Conservation (phyloP, 169 alveolate genomes). For the Babesia sp. region DNA sequence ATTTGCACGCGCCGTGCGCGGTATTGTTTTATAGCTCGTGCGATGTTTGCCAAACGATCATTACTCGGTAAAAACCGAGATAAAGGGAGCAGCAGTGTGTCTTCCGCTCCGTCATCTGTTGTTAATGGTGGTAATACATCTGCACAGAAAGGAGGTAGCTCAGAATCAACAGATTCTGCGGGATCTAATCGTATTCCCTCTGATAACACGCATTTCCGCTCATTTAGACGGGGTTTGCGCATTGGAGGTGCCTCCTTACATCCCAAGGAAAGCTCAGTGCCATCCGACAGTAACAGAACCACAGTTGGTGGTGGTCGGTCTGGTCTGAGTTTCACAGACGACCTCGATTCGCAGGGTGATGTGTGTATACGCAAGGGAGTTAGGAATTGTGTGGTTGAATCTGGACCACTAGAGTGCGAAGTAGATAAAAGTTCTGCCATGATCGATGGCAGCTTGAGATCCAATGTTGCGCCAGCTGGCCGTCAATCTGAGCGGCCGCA, state of each 20-base stretch:
- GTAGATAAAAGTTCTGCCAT: not conserved
- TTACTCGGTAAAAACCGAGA: constrained; percentile 17
- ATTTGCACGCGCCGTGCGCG: too few species aligned
- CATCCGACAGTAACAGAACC: not conserved
- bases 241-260: constrained; percentile 21
- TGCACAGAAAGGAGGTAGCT: not conserved
- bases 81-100: not conserved
- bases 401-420: not conserved
- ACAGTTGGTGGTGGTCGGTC: not conserved
- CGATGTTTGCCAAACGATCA: constrained; percentile 28
- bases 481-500: not conserved
- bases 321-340: constrained; percentile 52
- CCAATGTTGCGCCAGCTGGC: not conserved
- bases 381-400: not conserved
- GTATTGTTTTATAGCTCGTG: too few species aligned
- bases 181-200: not conserved
- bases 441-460: not conserved
- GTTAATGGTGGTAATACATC: not conserved
- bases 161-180: not conserved
- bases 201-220: not conserved
- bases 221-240: constrained; percentile 47
- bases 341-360: constrained; percentile 18
- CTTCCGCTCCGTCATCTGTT: not conserved
- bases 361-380: constrained; percentile 20
- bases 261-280: not conserved